phyloP scores from a whole-genome alignment of 192 early-diverging fungal species.

The Podila verticillata region DNA sequence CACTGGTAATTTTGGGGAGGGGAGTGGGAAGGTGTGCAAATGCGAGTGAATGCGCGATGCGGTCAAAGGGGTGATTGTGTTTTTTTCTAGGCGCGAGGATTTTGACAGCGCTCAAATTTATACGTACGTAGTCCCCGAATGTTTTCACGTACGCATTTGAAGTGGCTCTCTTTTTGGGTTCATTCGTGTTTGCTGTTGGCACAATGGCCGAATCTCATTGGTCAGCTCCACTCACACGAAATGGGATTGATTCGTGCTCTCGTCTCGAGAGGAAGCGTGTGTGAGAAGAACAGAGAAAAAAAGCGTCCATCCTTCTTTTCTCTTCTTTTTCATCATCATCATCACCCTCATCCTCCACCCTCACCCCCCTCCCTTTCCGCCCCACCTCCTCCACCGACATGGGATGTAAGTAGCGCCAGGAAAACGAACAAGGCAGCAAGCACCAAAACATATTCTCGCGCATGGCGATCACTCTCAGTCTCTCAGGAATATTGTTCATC shows the following conservation, averaged over 20 bases:
- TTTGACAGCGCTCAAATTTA: no score
- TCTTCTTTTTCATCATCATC: slow-evolving; percentile 16
- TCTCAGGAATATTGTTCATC: no score
- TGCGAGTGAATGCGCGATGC: neutral
- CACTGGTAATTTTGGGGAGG: neutral
- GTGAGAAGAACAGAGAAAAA: no score
- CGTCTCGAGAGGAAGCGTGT: no score
- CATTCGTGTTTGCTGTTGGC: neutral
- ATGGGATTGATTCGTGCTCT: neutral
- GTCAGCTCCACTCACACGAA: neutral
- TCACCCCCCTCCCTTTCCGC: slow-evolving; percentile 2
- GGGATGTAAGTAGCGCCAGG: neutral
- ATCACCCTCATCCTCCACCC: slow-evolving; percentile 9
- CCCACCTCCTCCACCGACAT: neutral
- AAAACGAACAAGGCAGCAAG: no score
- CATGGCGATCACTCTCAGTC: no score
- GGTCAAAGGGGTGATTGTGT: neutral
- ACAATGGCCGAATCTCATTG: slow-evolving; percentile 6
- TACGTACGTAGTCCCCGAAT: no score
- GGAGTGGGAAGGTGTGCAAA: no score
- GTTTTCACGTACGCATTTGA: no score
- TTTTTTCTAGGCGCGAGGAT: neutral
- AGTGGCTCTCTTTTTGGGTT: no score
- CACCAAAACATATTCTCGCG: no score
- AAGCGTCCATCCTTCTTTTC: slow-evolving; percentile 10